Evolutionary conservation across 169 alveolate genomes (phyloP), one percentile per base, ranked within the genome.

Genomic region (Cryptosporidium ryanae): DNA sequence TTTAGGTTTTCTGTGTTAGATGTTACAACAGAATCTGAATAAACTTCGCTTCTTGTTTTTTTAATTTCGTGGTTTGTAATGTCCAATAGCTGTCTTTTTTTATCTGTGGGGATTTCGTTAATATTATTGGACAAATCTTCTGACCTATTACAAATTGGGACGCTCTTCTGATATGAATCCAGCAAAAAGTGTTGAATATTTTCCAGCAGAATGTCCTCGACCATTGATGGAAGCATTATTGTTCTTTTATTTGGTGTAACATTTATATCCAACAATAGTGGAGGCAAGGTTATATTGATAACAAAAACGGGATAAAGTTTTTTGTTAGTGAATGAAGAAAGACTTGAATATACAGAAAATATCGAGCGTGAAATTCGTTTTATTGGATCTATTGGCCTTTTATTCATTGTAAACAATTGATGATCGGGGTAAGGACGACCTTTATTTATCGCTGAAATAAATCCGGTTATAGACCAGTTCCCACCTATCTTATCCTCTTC

Each of bases 361-460:
- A 76, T 76, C 18, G 63, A 18, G 3, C 71, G 55, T 10, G 87
- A 76, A 61, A 76, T 59, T 43, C 76, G 48, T 43, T 61, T 55
- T 13, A 76, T 55, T 7, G 87, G 61, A 48, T 61, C 50, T 3
- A 76, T 48, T 23, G 87, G 87, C 21, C 87, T 55, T 8, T 31
- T 76, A 29, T 76, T 76, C 13, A 76, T 46, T 25, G 50, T 76
- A 31, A 59, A 76, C 34, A 76, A 57, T 29, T 76, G 87, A 29
- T 76, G 64, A 34, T 76, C 87, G 17, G 87, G 71, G 15, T 67
- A 55, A 13, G 87, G 76, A 15, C 87, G 64, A 27, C 87, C 87
- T 76, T 76, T 76, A 61, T 76, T 70, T 43, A 76, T 6, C 3
- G 87, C 38, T 12, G 87, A 76, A 38, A 76, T 55, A 59, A 76